Evolutionary conservation across 139 green algal genomes (phyloP), one percentile per base, ranked within the genome.

Genomic region (Penium margaritaceum): DNA sequence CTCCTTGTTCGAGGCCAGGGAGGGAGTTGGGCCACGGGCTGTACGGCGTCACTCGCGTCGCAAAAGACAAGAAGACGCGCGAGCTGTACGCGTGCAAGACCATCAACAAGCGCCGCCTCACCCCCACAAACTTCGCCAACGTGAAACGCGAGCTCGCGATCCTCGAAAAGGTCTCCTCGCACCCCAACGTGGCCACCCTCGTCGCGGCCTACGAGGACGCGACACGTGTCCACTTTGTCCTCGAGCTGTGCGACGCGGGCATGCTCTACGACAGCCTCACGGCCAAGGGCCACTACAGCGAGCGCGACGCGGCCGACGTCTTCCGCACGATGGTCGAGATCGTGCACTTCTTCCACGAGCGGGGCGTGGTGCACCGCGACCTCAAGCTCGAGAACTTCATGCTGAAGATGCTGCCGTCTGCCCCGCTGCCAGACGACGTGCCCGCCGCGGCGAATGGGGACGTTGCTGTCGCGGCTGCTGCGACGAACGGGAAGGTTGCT

Each of bases 221-320:
- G n/a, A 36, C 30, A 32, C 24, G 43, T 37, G 64, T 72, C 32
- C 64, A 72, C 44, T 72, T 72, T 29, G 30, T 72, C 24, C 29
- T 72, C 32, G 27, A 72, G 64, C 12, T 72, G 19, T 72, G 64
- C 44, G 68, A 21, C 32, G 43, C 93, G 21, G 93, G 93, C 1
- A 95, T 98, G 85, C 88, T 98, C 14, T 98, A 97, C 84, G 93
- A 97, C 76, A 65, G 88, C 32, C 96, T 97, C 62, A 88, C 94
- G 15, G 73, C 83, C 2, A 67, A 81, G 90, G 29, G 89, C 7
- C 81, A 94, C 68, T 95, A 93, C 75, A 87, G 72, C 54, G 93
- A 98, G 83, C 88, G 87, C 69, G 87, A 89, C 43, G 92, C 92
- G 38, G 90, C 91, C 5, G 54, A 64, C 3, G 80, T 93, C 35